Evolutionary conservation across 1,284 basidiomycete genomes (phyloP), one percentile per base, ranked within the genome.

Genomic region (Inonotus obliquus): DNA sequence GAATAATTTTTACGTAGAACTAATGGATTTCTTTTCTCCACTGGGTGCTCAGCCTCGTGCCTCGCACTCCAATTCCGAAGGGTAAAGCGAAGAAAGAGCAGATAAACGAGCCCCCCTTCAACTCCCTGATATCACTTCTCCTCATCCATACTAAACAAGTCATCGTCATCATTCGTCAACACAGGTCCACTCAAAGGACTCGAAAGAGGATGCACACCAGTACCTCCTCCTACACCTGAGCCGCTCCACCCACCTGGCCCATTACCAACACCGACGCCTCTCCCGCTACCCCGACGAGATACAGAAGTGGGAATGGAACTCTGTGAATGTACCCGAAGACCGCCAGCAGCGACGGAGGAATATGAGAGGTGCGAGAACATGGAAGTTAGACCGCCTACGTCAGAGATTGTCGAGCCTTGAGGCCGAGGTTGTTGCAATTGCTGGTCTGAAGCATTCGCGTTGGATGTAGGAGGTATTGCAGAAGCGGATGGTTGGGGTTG

Each of bases 131-230:
- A 10, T 49, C 41, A 64, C 51, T 64, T 61, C 35, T 64, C 63
- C 52, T 64, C 63, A 47, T 89, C 86, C 84, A 89, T 85, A 67
- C 77, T 77, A 69, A 89, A 89, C 68, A 89, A 71, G 54, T 83
- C 83, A 66, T 85, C 84, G 67, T 88, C 86, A 65, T 87, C 83
- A 65, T 83, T 78, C 23, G 79, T 82, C 37, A 80, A 71, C 60
- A 81, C 80, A 4, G 85, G 84, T 59, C 81, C 75, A 67, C 82
- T 83, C 62, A 86, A 71, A 57, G 85, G 83, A 66, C 84, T 84
- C 60, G 67, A 67, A 53, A 66, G 64, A 17, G 62, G 58, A 44
- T 32, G 32, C 32, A 21, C 41, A 21, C 41, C 19, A 19, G 41
- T n/a, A 7, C 41, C 41, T n/a, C 17, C 41, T 17, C 41, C 41